These are phyloP conservation scores for Pterocarpus macrocarpus DNA, from an alignment of 306 rosid species.

Conservation along the genomic window DNA sequence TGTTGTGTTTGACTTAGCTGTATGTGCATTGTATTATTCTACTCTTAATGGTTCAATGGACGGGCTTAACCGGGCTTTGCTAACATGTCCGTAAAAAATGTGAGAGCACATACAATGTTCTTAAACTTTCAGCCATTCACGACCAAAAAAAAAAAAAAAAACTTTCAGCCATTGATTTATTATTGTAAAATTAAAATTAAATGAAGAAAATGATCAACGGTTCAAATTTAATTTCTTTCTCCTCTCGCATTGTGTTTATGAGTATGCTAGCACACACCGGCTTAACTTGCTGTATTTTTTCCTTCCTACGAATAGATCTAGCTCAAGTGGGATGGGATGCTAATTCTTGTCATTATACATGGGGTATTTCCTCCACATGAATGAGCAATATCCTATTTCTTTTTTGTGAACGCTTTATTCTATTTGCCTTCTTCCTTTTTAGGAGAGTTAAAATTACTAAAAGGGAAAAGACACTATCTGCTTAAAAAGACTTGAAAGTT, in stretches of 20 bases:
- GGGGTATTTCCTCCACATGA: conserved; percentile 18
- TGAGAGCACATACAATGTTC: no score
- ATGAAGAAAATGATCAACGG: no score
- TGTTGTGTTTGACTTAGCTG: conserved; percentile 29
- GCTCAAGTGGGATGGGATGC: not conserved
- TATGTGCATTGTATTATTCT: not conserved
- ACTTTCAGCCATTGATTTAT: no score
- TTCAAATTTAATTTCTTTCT: no score
- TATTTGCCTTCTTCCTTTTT: conserved; percentile 11
- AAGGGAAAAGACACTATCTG: conserved; percentile 37
- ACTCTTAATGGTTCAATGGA: conserved; percentile 1
- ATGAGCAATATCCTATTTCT: not conserved
- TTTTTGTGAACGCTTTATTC: conserved; percentile 37
- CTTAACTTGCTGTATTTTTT: not conserved
- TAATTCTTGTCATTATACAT: not conserved
- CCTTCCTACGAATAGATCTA: not conserved
- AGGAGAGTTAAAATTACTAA: conserved; percentile 22
- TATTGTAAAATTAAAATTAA: no score
- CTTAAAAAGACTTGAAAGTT: conserved; percentile 53
- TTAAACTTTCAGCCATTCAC: no score
- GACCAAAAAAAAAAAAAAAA: no score
- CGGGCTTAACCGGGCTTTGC: no score
- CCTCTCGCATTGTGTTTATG: no score
- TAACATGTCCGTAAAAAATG: no score
- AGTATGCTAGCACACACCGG: no score